A percentile compares a stretch with the other conserved stretches of the same genome.
These are phyloP conservation scores for Saturnispora gosingensis DNA, from an alignment of 805 yeast genomes.

Conservation along the genomic window DNA sequence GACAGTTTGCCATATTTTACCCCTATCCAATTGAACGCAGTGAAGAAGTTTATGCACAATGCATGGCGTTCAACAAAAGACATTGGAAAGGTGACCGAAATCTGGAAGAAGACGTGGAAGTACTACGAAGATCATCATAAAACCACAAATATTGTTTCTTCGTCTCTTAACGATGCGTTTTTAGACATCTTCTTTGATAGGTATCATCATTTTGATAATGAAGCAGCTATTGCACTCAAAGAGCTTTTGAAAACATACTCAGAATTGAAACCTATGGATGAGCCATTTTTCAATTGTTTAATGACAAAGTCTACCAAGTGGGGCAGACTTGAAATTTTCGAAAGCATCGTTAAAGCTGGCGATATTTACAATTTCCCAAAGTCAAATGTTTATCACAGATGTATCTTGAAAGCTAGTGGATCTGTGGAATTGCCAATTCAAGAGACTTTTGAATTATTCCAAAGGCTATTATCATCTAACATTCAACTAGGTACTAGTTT, in stretches of 20 bases:
- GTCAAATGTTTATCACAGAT: constrained; percentile 65
- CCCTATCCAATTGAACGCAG: constrained; percentile 61
- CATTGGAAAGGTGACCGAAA: constrained; percentile 44
- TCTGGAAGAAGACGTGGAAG: constrained; percentile 53
- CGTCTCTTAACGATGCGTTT: constrained; percentile 60
- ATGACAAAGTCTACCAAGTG: constrained; percentile 56
- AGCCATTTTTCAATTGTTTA: constrained; percentile 74
- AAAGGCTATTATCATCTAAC: constrained; percentile 31
- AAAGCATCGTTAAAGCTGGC: constrained; percentile 54
- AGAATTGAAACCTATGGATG: constrained; percentile 53
- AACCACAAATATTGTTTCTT: constrained; percentile 56
- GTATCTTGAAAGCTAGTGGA: constrained; percentile 63
- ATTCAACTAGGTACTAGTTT: constrained; percentile 40
- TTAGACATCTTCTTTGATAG: constrained; percentile 61
- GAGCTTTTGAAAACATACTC: constrained; percentile 47
- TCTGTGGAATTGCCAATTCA: constrained; percentile 41
- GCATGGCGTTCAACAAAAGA: constrained; percentile 47
- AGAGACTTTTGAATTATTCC: constrained; percentile 37
- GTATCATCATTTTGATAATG: constrained; percentile 40
- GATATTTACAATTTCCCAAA: constrained; percentile 47
- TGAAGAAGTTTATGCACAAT: constrained; percentile 53
- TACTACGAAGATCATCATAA: constrained; percentile 41
- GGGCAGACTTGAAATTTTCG: constrained; percentile 55
- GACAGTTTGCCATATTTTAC: constrained; percentile 64
- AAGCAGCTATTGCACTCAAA: constrained; percentile 49